These are phyloP conservation scores for Stephanodiscus minutulus DNA, from an alignment of 108 stramenopile genomes.

Conservation along the genomic window DNA sequence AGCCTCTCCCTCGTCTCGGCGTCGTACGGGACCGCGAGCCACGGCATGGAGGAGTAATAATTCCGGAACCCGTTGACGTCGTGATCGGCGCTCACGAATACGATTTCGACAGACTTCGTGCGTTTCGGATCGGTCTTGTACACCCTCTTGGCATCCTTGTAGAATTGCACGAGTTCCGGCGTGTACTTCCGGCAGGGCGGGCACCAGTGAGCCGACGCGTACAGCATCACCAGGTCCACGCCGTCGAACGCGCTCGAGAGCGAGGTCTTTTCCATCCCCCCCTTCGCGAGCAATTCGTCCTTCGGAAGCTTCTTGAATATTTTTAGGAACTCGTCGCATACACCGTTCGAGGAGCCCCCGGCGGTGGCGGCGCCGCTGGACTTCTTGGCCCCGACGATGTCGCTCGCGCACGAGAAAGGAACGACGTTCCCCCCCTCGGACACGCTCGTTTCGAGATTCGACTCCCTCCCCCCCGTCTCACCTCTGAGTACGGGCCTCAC, in stretches of 20 bases:
- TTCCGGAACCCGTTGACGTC: constrained; percentile 70
- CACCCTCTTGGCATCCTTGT: constrained; percentile 50
- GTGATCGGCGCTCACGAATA: constrained; percentile 84
- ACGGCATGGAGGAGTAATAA: constrained; percentile 81
- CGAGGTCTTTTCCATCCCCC: constrained; percentile 40
- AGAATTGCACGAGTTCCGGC: constrained; percentile 83
- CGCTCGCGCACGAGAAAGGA: constrained; percentile 71
- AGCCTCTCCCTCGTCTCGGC: constrained; percentile 68
- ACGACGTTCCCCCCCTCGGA: constrained; percentile 42
- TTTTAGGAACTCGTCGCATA: constrained; percentile 20
- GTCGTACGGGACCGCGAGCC: constrained; percentile 83
- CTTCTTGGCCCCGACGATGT: constrained; percentile 44
- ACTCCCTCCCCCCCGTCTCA: constrained; percentile 36
- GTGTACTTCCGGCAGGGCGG: constrained; percentile 87
- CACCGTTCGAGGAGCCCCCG: constrained; percentile 11
- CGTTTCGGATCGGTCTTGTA: constrained; percentile 30
- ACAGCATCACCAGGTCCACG: constrained; percentile 76
- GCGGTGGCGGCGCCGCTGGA: constrained; percentile 27
- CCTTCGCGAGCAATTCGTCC: constrained; percentile 54
- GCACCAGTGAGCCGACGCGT: constrained; percentile 81
- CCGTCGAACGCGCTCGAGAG: constrained; percentile 65
- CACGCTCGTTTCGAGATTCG: constrained; percentile 32
- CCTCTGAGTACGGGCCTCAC: constrained; percentile 58
- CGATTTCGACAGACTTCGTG: constrained; percentile 67
- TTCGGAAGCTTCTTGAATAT: constrained; percentile 57